A percentile compares a stretch with the other conserved stretches of the same genome.
phyloP scores from a whole-genome alignment of 208 protist genomes.

The Lotmaria passim region DNA sequence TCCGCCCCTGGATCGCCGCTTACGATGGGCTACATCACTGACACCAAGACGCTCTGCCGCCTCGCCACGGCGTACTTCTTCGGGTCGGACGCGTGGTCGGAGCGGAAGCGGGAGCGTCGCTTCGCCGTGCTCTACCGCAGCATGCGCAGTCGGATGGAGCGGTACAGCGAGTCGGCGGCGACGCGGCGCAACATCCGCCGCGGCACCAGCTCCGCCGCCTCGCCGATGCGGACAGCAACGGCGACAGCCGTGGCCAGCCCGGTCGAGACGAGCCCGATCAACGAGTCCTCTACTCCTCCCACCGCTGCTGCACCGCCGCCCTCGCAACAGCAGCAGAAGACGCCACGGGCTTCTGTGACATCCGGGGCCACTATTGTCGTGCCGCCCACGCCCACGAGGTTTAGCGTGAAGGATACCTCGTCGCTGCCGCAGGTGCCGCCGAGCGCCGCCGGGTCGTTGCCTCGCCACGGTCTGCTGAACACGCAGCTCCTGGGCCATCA shows the following conservation, averaged over 20 bases:
- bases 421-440: background rate
- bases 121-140: constrained; percentile 44
- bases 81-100: constrained; percentile 53
- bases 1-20: constrained; percentile 11
- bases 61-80: constrained; percentile 77
- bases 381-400: constrained; percentile 21
- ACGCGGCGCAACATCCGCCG: constrained; percentile 36
- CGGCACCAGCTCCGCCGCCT: constrained; percentile 19
- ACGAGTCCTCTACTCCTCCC: background rate
- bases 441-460: background rate
- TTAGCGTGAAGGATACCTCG: constrained; percentile 35
- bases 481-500: constrained; percentile 22
- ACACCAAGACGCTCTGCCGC: constrained; percentile 48
- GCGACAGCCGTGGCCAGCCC: constrained; percentile 9
- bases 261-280: background rate
- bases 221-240: constrained; percentile 6
- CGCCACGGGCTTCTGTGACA: background rate
- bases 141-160: constrained; percentile 34
- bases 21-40: constrained; percentile 22
- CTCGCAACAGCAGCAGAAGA: background rate
- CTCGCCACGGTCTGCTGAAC: constrained; percentile 10
- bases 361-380: background rate
- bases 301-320: background rate
- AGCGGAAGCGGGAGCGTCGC: constrained; percentile 26
- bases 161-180: constrained; percentile 37